Conservation (phyloP, 2,329 filamentous ascomycete genomes). For the Clarireedia hainanense region DNA sequence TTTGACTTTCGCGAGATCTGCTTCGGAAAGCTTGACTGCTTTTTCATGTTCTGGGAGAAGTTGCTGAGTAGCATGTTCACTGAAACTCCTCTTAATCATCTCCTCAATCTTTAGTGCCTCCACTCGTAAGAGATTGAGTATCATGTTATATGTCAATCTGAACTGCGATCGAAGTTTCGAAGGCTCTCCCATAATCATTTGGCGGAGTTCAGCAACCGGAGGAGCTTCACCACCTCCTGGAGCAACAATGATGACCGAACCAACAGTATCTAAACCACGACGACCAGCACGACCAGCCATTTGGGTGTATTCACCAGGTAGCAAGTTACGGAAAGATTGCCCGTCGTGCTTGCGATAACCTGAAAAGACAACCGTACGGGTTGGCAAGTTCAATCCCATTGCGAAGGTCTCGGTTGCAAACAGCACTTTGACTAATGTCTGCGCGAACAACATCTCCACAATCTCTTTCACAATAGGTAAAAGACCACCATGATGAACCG, state of each 20-base stretch:
- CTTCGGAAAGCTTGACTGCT: conserved; percentile 84
- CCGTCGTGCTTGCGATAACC: conserved; percentile 96
- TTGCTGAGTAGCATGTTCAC: conserved; percentile 93
- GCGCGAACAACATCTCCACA: conserved; percentile 93
- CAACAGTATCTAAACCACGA: conserved; percentile 84
- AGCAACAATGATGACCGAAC: conserved; percentile 88
- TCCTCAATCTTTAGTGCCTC: conserved; percentile 98
- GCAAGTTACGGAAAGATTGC: conserved; percentile 78
- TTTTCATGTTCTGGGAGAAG: conserved; percentile 92
- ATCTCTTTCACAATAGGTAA: conserved; percentile 96
- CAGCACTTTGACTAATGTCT: conserved; percentile 89
- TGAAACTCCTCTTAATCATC: conserved; percentile 99
- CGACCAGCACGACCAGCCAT: conserved; percentile 95
- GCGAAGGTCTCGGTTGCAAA: conserved; percentile 98
- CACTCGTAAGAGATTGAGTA: conserved; percentile 86
- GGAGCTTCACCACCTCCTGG: conserved; percentile 78
- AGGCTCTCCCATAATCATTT: conserved; percentile 94
- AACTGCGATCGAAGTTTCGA: conserved; percentile 96
- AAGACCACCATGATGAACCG: conserved; percentile 91
- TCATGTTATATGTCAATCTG: conserved; percentile 98
- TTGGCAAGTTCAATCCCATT: conserved; percentile 95
- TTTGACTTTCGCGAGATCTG: conserved; percentile 83
- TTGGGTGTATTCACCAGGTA: conserved; percentile 95
- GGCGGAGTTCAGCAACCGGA: conserved; percentile 70
- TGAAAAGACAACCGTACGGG: conserved; percentile 93